Base-by-base conservation (phyloP, 225 moss, liverwort and hornwort species). In the Neckera pumila region DNA sequence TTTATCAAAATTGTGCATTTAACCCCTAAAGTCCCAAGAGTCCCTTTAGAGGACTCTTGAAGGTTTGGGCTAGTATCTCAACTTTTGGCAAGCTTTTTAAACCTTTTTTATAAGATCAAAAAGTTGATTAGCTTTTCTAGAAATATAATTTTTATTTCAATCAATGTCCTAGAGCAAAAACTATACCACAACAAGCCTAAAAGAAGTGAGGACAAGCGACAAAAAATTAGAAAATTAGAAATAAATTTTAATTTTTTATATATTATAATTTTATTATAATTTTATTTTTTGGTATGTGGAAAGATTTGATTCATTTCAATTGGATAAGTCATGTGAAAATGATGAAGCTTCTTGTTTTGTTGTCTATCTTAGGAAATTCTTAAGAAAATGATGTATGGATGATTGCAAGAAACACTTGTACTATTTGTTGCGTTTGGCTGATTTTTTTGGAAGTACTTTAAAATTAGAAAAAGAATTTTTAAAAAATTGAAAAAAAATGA, bases 11-110 rank as follows among this genome's bases (percentile, higher is more conserved):
- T 77, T 56, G 16, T 34, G 3, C 9, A 73, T 8, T 4, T 47
- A 45, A 30, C 2, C 1, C 3, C 28, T 45, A 17, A 71, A 45
- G 17, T 45, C 11, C 11, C 5, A 71, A 20, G 20, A 71, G 9
- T 11, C 4, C 7, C 4, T 0, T 28, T 2, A 1, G 2, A 28
- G 1, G 10, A 45, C 2, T 47, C 1, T 47, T 11, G 11, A 47
- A 47, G 18, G 7, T 74, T 18, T 4, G 1, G 4, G 4, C 18
- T 18, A 1, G 7, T 19, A 18, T 47, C 2, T 47, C 19, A 74
- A 47, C 6, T 30, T 47, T 18, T 11, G 18, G 2, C 4, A 17
- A 30, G 18, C 18, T 47, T 72, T 27, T 26, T 71, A 7, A 30
- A 45, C 3, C 0, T 27, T 28, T 28, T 27, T 73, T 30, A 7